A percentile compares a stretch with the other conserved stretches of the same genome.
These are phyloP conservation scores for Tetrahymena malaccensis DNA, from an alignment of 73 alveolate species.

Conservation along the genomic window DNA sequence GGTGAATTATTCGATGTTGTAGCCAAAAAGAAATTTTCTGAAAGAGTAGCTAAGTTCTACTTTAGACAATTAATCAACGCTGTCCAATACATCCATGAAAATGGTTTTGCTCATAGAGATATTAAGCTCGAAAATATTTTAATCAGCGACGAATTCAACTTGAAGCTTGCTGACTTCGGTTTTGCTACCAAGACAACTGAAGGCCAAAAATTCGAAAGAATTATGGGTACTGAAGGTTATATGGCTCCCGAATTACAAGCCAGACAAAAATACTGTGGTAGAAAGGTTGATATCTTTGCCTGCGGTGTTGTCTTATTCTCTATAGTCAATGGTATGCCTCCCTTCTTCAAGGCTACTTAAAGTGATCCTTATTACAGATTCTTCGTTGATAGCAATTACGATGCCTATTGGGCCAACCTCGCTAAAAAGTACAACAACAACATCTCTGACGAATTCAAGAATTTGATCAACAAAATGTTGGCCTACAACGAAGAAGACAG, in stretches of 20 bases:
- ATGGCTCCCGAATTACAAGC: slow-evolving; percentile 37
- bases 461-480: slow-evolving; percentile 45
- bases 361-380: slow-evolving; percentile 10
- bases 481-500: background rate
- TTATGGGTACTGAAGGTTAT: slow-evolving; percentile 12
- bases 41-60: slow-evolving; percentile 44
- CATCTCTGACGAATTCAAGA: slow-evolving; percentile 46
- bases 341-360: background rate
- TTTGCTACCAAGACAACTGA: slow-evolving; percentile 9
- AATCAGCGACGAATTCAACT: slow-evolving; percentile 8
- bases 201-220: background rate
- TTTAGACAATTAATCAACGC: slow-evolving; percentile 56
- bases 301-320: slow-evolving; percentile 26
- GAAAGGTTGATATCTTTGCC: slow-evolving; percentile 21
- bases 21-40: slow-evolving; percentile 2
- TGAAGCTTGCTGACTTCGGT: slow-evolving; percentile 36
- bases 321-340: slow-evolving; percentile 24
- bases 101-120: slow-evolving; percentile 72
- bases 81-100: slow-evolving; percentile 60
- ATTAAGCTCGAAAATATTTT: slow-evolving; percentile 78
- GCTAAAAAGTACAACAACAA: background rate
- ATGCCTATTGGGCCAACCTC: background rate
- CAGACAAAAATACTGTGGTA: background rate
- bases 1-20: slow-evolving; percentile 12
- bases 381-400: background rate